These are phyloP conservation scores for Nemania diffusa DNA, from an alignment of 2,329 filamentous ascomycete species.

Conservation along the genomic window DNA sequence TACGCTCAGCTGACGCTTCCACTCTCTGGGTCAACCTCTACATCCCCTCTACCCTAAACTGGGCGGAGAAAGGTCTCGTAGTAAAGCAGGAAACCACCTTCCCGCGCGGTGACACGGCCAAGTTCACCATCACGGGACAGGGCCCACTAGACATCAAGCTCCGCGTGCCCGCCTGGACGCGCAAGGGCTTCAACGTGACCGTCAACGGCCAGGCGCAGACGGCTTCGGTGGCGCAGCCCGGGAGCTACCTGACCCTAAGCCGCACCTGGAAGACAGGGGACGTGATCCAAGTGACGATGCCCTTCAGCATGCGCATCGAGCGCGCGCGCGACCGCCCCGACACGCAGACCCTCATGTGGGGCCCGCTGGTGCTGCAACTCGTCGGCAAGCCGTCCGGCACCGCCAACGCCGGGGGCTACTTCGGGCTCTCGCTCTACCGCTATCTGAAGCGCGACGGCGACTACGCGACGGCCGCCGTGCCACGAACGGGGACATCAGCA, in stretches of 20 bases:
- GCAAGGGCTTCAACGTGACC: constrained; percentile 43
- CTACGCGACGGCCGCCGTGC: constrained; percentile 44
- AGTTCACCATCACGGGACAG: constrained; percentile 45
- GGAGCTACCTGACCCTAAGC: constrained; percentile 47
- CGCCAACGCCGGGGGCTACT: constrained; percentile 39
- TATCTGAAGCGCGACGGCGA: constrained; percentile 49
- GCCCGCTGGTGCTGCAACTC: constrained; percentile 47
- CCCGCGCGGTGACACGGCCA: constrained; percentile 43
- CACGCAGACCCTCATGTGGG: constrained; percentile 49
- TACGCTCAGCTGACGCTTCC: constrained; percentile 48
- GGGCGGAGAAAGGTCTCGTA: constrained; percentile 46
- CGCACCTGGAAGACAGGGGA: constrained; percentile 47
- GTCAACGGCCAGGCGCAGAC: constrained; percentile 44
- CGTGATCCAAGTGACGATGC: constrained; percentile 47
- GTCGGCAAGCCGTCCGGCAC: constrained; percentile 43
- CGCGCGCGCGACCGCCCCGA: constrained; percentile 48
- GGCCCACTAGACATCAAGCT: constrained; percentile 48
- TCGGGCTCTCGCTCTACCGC: constrained; percentile 46
- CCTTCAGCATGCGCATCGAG: constrained; percentile 47
- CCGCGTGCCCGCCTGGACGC: constrained; percentile 47
- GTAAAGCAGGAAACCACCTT: constrained; percentile 48
- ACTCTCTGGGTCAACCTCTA: constrained; percentile 50
- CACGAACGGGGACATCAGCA: constrained; percentile 34
- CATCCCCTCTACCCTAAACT: constrained; percentile 47
- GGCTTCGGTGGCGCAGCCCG: constrained; percentile 33